A percentile compares a stretch with the other conserved stretches of the same genome.
Conservation (phyloP, 306 rosid genomes). For the Vachellia pachyceras region DNA sequence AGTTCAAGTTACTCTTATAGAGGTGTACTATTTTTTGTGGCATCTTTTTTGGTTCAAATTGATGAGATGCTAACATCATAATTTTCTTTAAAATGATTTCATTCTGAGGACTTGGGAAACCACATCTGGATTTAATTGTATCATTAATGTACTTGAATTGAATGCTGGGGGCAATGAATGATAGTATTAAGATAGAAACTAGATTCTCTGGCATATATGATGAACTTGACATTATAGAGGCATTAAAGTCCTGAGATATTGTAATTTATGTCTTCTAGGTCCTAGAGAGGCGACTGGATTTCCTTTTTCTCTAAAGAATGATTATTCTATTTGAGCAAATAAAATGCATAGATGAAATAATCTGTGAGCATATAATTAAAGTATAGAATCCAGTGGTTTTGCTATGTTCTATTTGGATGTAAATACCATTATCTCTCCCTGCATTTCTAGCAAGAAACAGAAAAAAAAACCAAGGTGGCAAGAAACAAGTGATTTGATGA, state of each 20-base stretch:
- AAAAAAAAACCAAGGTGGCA: background rate
- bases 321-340: background rate
- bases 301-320: background rate
- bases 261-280: background rate
- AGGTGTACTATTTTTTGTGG: background rate
- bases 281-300: background rate
- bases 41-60: slow-evolving; percentile 14
- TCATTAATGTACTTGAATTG: slow-evolving; percentile 4
- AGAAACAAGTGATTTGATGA: background rate
- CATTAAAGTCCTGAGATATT: background rate
- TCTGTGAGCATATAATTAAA: background rate
- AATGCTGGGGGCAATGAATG: background rate
- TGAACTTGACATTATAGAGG: background rate
- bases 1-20: slow-evolving; percentile 15
- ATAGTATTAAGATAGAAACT: background rate
- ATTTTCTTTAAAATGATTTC: background rate
- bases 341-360: background rate
- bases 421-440: background rate
- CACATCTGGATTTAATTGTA: background rate
- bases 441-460: background rate
- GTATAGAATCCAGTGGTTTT: background rate
- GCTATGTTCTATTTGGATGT: background rate
- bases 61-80: background rate
- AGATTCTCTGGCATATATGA: background rate
- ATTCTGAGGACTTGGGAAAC: slow-evolving; percentile 3